These are phyloP conservation scores for Rhizophagus prolifer DNA, from an alignment of 192 early-diverging fungal species.

Conservation along the genomic window DNA sequence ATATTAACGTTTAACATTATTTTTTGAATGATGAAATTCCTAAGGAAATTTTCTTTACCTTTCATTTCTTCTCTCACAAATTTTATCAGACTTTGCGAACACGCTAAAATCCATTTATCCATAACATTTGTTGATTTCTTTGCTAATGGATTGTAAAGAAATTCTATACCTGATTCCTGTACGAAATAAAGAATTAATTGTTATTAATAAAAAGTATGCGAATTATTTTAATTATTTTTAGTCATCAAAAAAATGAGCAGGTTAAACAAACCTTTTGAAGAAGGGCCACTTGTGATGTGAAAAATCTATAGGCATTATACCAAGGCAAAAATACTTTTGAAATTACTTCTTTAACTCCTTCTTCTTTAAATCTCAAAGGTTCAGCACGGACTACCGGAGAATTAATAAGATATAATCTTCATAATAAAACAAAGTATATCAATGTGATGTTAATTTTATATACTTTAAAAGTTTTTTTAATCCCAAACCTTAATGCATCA, in stretches of 20 bases:
- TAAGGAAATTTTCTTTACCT: conserved; percentile 29
- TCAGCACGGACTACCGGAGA: conserved; percentile 98
- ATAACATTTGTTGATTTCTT: conserved; percentile 86
- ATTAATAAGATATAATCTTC: conserved; percentile 90
- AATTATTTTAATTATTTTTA: conserved; percentile 43
- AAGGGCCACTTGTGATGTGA: conserved; percentile 84
- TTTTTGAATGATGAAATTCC: too few species aligned
- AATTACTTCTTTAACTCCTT: conserved; percentile 94
- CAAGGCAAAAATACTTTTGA: conserved; percentile 95
- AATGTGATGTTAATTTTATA: neutral
- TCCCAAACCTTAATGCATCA: conserved; percentile 67
- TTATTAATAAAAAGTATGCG: neutral
- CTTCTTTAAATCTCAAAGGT: conserved; percentile 92
- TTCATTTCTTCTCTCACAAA: conserved; percentile 93
- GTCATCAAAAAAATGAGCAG: too few species aligned
- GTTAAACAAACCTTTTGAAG: conserved; percentile 71
- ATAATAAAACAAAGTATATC: neutral
- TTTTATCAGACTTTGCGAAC: conserved; percentile 89
- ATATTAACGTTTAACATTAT: neutral
- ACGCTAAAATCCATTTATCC: conserved; percentile 98
- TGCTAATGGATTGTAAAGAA: conserved; percentile 72
- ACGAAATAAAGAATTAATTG: neutral
- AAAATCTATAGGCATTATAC: conserved; percentile 99
- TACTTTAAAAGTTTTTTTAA: neutral
- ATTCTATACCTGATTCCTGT: conserved; percentile 48